phyloP scores from a whole-genome alignment of 2,329 filamentous ascomycete species.

The Colletotrichum kahawae region DNA sequence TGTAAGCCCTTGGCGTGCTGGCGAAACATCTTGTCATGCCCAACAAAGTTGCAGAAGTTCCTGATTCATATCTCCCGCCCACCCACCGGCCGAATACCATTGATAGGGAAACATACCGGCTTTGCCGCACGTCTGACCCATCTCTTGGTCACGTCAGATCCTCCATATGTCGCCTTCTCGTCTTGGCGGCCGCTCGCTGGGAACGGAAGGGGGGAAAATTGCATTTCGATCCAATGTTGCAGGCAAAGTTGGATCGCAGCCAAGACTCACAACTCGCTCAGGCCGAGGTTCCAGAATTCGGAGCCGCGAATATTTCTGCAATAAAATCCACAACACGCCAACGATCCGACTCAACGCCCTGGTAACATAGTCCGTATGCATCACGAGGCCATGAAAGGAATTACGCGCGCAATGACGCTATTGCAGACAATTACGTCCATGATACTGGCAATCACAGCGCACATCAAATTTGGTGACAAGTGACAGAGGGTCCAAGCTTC shows the following conservation, averaged over 20 bases:
- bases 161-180: not conserved
- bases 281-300: not conserved
- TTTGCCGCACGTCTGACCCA: conserved; percentile 10
- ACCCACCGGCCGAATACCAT: not conserved
- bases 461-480: not conserved
- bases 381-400: not conserved
- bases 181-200: conserved; percentile 8
- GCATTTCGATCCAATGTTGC: not conserved
- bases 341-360: not conserved
- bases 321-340: not conserved
- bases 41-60: conserved; percentile 11
- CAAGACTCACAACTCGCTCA: not conserved
- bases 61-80: conserved; percentile 10
- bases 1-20: not conserved
- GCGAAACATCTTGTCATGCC: conserved; percentile 7
- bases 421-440: not conserved
- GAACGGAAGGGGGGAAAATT: not conserved
- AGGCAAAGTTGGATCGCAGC: not conserved
- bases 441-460: not conserved
- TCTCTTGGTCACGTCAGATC: conserved; percentile 9
- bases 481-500: not conserved
- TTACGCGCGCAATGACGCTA: not conserved
- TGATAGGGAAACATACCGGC: conserved; percentile 10
- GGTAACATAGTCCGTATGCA: not conserved
- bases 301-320: not conserved